Conservation (phyloP, 1,284 basidiomycete species). For the Cutaneotrichosporon spelunceum region DNA sequence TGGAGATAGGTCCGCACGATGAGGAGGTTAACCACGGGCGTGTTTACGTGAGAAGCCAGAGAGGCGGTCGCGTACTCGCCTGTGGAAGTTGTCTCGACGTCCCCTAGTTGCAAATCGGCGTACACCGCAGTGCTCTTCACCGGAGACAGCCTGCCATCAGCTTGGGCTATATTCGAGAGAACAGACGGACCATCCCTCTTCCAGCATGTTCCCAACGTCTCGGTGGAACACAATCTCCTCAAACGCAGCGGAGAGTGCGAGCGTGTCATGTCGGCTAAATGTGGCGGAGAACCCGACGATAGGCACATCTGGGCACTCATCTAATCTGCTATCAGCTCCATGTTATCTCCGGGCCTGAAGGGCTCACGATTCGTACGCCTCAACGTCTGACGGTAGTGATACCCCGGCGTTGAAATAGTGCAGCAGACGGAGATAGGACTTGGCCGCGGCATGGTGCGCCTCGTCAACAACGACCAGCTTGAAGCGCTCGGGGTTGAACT, state of each 20-base stretch:
- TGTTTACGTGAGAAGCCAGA: constrained; percentile 76
- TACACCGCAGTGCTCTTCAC: constrained; percentile 77
- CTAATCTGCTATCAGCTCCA: constrained; percentile 12
- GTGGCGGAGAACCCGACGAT: constrained; percentile 95
- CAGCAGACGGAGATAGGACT: constrained; percentile 58
- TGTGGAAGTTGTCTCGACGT: constrained; percentile 62
- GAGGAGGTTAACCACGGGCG: constrained; percentile 67
- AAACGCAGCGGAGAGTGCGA: constrained; percentile 83
- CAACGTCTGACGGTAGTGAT: constrained; percentile 28
- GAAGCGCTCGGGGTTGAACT: constrained; percentile 69
- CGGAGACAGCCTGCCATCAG: constrained; percentile 66
- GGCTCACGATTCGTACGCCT: constrained; percentile 26
- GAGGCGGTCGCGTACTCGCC: constrained; percentile 77
- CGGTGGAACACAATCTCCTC: constrained; percentile 90
- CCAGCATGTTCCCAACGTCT: constrained; percentile 91
- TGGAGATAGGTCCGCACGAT: constrained; percentile 78
- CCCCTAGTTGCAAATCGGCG: constrained; percentile 66
- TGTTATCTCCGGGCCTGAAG: neutral
- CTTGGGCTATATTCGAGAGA: neutral
- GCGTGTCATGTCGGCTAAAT: constrained; percentile 85
- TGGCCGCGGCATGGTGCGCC: constrained; percentile 91
- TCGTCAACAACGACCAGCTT: constrained; percentile 89
- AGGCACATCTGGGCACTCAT: constrained; percentile 57
- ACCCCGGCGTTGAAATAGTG: constrained; percentile 46
- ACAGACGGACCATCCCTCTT: constrained; percentile 73